A percentile compares a stretch with the other conserved stretches of the same genome.
These are phyloP conservation scores for Bretschneidera sinensis DNA, from an alignment of 345 rosid genomes.

Conservation along the genomic window DNA sequence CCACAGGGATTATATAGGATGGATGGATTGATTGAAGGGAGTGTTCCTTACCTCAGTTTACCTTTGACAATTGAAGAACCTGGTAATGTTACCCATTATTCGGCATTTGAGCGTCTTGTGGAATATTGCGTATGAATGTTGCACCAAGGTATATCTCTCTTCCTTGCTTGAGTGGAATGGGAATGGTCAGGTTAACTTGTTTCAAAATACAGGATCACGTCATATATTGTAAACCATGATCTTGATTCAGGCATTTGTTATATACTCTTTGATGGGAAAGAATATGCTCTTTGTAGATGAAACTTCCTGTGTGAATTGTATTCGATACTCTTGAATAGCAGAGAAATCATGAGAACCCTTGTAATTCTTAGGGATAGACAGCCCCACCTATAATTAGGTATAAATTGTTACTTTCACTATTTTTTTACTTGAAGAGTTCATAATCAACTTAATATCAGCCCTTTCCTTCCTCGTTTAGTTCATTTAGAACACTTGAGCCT, in stretches of 20 bases:
- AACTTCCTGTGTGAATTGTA: conserved; percentile 11
- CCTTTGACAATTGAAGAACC: conserved; percentile 2
- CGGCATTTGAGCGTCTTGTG: conserved; percentile 3
- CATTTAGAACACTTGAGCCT: background rate
- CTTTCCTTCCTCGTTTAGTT: background rate
- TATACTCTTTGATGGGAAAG: conserved; percentile 15
- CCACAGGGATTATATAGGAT: conserved; percentile 56
- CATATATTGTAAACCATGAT: conserved; percentile 1
- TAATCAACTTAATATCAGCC: background rate
- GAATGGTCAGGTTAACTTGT: background rate
- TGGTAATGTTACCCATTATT: background rate
- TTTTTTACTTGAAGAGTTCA: too few relatives aligned
- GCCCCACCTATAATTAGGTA: background rate
- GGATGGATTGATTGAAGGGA: background rate
- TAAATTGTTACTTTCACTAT: background rate
- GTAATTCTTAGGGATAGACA: background rate
- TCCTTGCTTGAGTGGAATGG: background rate
- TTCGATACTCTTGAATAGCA: background rate
- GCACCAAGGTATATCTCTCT: conserved; percentile 1
- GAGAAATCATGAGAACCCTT: background rate
- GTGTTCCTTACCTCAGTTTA: background rate
- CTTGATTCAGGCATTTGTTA: conserved; percentile 10
- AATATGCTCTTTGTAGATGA: conserved; percentile 15
- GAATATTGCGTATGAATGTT: background rate
- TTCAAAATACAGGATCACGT: background rate